Percentiles rank a stretch among this genome's conserved stretches.
Evolutionary conservation across 306 rosid species (phyloP).

Genomic region (Cicer pinnatifidum): DNA sequence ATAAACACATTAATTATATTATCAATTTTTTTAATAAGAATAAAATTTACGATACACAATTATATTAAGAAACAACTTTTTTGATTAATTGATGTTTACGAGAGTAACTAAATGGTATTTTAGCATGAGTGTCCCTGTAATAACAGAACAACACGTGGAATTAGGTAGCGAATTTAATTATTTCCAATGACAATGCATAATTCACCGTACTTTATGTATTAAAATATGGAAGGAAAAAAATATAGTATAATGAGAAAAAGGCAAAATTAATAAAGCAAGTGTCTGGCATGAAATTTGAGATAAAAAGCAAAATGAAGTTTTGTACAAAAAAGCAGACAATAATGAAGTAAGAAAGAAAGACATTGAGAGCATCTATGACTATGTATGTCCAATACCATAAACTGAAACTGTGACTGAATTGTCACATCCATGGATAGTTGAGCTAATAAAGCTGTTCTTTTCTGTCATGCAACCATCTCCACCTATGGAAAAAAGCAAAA

Average conservation of each 20-base stretch:
- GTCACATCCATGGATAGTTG: slow-evolving; percentile 33
- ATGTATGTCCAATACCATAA: slow-evolving; percentile 11
- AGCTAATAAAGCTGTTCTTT: slow-evolving; percentile 79
- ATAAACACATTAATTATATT: no score
- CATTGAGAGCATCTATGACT: slow-evolving; percentile 40
- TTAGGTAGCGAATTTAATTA: slow-evolving; percentile 19
- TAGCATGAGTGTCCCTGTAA: no score
- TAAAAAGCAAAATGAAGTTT: slow-evolving; percentile 47
- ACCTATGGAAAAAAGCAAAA: slow-evolving; percentile 54
- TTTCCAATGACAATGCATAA: slow-evolving; percentile 15
- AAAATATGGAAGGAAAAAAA: slow-evolving; percentile 11
- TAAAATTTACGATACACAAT: no score
- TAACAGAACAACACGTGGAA: slow-evolving; percentile 33
- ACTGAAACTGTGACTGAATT: slow-evolving; percentile 17
- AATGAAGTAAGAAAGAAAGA: slow-evolving; percentile 28
- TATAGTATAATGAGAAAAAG: slow-evolving; percentile 35
- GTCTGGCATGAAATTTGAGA: slow-evolving; percentile 40
- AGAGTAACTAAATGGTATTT: no score
- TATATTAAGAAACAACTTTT: no score
- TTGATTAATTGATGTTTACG: no score
- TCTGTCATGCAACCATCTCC: slow-evolving; percentile 92
- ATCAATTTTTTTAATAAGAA: no score
- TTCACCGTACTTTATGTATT: slow-evolving; percentile 24
- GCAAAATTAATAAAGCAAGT: slow-evolving; percentile 22
- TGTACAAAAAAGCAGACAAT: slow-evolving; percentile 48